A percentile compares a stretch with the other conserved stretches of the same genome.
Evolutionary conservation across 2,329 filamentous ascomycete genomes (phyloP).

Genomic region (Alternaria infectoria): DNA sequence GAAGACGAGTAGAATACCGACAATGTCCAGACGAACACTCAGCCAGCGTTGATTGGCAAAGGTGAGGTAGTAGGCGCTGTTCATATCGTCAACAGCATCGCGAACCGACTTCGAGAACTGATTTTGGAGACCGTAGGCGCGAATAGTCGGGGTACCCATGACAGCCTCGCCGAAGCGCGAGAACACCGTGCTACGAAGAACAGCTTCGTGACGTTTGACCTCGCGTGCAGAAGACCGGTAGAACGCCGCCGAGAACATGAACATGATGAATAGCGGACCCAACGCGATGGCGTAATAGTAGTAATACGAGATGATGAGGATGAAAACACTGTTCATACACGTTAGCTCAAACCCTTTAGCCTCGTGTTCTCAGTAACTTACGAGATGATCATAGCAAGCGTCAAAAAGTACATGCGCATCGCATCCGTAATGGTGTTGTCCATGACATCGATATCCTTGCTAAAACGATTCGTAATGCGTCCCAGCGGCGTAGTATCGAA

Average conservation of each 20-base stretch:
- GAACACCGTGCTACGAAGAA: slow-evolving; percentile 86
- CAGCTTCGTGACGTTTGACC: slow-evolving; percentile 90
- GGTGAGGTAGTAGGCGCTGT: slow-evolving; percentile 91
- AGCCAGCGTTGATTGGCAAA: slow-evolving; percentile 97
- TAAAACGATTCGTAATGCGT: slow-evolving; percentile 95
- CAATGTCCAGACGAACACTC: slow-evolving; percentile 80
- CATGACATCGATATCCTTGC: slow-evolving; percentile 94
- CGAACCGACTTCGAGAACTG: slow-evolving; percentile 76
- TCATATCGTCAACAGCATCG: slow-evolving; percentile 84
- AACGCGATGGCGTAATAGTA: slow-evolving; percentile 81
- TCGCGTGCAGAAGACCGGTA: slow-evolving; percentile 91
- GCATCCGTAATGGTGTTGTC: slow-evolving; percentile 90
- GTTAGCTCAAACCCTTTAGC: slow-evolving; percentile 7
- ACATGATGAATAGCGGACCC: slow-evolving; percentile 73
- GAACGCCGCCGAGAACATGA: slow-evolving; percentile 82
- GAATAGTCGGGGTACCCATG: slow-evolving; percentile 81
- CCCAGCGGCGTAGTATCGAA: slow-evolving; percentile 97
- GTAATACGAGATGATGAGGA: slow-evolving; percentile 93
- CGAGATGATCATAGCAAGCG: slow-evolving; percentile 76
- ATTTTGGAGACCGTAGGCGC: slow-evolving; percentile 82
- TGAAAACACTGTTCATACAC: slow-evolving; percentile 68
- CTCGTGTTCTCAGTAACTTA: slow-evolving; percentile 8
- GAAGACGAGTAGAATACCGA: slow-evolving; percentile 85
- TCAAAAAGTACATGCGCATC: slow-evolving; percentile 91
- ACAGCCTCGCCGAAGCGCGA: slow-evolving; percentile 91